phyloP scores from a whole-genome alignment of 2,329 filamentous ascomycete genomes.

The Diaporthe longicolla region DNA sequence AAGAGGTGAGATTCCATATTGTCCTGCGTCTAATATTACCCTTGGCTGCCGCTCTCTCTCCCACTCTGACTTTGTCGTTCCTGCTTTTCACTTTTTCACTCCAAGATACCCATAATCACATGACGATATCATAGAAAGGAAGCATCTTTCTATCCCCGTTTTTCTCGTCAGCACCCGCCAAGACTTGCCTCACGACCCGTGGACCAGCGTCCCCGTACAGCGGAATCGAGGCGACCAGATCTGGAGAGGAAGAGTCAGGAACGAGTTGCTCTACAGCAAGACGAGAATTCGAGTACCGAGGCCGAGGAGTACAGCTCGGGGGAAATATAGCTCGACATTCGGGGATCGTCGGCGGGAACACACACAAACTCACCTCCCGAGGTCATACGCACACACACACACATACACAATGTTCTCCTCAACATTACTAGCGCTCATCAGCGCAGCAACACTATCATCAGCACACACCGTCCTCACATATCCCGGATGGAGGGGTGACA shows the following conservation, averaged over 20 bases:
- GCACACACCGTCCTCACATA: constrained; percentile 90
- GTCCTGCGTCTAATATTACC: constrained; percentile 40
- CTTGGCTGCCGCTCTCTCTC: constrained; percentile 36
- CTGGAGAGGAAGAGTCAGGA: neutral
- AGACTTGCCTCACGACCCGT: neutral
- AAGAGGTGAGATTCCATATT: constrained; percentile 37
- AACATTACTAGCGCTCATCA: constrained; percentile 58
- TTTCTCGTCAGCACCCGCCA: neutral
- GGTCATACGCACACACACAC: constrained; percentile 31
- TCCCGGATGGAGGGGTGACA: constrained; percentile 89
- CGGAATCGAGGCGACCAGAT: neutral
- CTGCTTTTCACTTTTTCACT: constrained; percentile 20
- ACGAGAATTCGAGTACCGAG: neutral
- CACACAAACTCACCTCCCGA: constrained; percentile 31
- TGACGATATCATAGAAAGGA: constrained; percentile 17
- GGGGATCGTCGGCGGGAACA: constrained; percentile 13
- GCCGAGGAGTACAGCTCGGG: constrained; percentile 2
- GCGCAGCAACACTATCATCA: constrained; percentile 63
- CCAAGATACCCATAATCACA: constrained; percentile 27
- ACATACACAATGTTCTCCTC: constrained; percentile 61
- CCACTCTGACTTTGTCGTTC: constrained; percentile 1
- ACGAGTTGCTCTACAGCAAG: neutral
- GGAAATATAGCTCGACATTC: neutral
- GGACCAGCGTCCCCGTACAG: neutral
- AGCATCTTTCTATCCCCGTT: constrained; percentile 8